Base-by-base conservation (phyloP, 2,329 filamentous ascomycete species). In the Claviceps sorghi region DNA sequence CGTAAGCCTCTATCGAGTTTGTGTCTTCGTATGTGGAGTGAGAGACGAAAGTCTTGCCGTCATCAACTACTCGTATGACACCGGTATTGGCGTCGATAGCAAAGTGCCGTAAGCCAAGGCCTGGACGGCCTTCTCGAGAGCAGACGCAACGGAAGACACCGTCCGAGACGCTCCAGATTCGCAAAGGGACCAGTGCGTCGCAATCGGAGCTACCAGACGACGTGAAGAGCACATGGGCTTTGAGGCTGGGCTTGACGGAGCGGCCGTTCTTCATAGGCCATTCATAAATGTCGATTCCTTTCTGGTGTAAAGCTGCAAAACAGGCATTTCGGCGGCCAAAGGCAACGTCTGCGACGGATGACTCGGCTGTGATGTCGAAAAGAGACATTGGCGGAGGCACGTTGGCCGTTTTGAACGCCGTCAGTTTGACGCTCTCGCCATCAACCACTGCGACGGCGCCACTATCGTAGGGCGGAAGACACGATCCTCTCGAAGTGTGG, bases 371-470 rank as follows among this genome's bases (percentile, higher is more conserved):
- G 19, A 96, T 61, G 53, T 94, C 86, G 58, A 85, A 85, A 56
- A 91, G 75, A 17, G 88, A 82, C 89, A 97, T 96, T 1, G 93
- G 93, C 30, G 93, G 93, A 26, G 93, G 93, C 3, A 96, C 76
- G 60, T 93, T 95, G 13, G 88, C 86, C 49, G 83, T 77, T 56
- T 86, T 78, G 57, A 98, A 77, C 0, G 93, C 88, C 0, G 93
- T 97, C 46, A 97, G 67, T 64, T 94, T 95, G 54, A 97, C 68
- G 3, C 64, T 79, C 48, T 70, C 78, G 17, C 93, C 93, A 65
- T 97, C 93, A 43, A 96, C 81, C 5, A 95, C 89, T 10, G 83
- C 86, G 42, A 94, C 82, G 17, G 83, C 75, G 30, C 90, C 91
- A 62, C 82, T 76, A 66, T 97, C 91, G 56, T 86, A 65, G 1